Evolutionary conservation across 2,329 filamentous ascomycete species (phyloP), one percentile per base, ranked within the genome.

Genomic region (Claviceps quebecensis): DNA sequence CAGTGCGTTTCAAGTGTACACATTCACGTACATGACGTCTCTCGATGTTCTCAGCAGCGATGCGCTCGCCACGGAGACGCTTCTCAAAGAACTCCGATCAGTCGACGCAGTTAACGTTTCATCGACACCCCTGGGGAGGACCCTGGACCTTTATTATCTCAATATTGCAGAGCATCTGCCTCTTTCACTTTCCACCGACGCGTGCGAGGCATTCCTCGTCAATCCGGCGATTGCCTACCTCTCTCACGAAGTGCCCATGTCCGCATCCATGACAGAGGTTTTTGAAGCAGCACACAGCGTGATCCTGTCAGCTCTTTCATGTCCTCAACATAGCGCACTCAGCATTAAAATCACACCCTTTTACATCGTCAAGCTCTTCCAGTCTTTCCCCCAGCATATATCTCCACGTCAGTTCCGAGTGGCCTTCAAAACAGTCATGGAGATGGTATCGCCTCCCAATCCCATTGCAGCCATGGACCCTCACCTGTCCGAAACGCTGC

Each of bases 211-310:
- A 2, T 72, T 95, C 2, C 77, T 95, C 16, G 72, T 95, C 49
- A 76, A 82, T 37, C 83, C 87, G 1, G 85, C 88, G 6, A 77
- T 80, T 5, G 77, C 84, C 1, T 93, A 95, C 62, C 78, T 96
- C 3, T 69, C 72, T 0, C 67, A 72, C 44, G 60, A 67, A 4
- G 69, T 67, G 0, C 63, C 68, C 1, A 67, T 71, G 48, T 69
- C 74, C 3, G 66, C 70, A 4, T 70, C 70, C 1, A 73, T 74
- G 59, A 63, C 74, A 19, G 71, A 77, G 50, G 67, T 94, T n/a
- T 95, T 94, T 59, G 90, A 96, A 66, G 81, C 90, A 1, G 87
- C 89, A 0, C 90, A 96, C 67, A 86, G 84, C 56, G 80, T 90
- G 43, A 78, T 87, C 57, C 77, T 96, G 5, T 81, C 90, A 1